A percentile compares a stretch with the other conserved stretches of the same genome.
These are phyloP conservation scores for Paecilomyces sp. DNA, from an alignment of 2,329 filamentous ascomycete species.

Conservation along the genomic window DNA sequence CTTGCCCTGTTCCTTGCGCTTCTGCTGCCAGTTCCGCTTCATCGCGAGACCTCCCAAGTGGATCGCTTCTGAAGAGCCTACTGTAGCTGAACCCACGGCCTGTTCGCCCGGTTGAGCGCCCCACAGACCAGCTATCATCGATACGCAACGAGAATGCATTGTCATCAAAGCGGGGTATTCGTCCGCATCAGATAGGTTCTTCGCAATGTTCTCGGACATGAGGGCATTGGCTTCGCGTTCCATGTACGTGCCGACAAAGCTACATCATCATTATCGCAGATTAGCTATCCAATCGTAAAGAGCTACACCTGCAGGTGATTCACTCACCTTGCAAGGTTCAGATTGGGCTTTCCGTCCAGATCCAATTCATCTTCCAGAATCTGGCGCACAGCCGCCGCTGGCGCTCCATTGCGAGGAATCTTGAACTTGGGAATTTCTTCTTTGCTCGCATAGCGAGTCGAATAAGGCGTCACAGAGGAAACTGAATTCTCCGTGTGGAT, in stretches of 20 bases:
- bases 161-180: constrained; percentile 54
- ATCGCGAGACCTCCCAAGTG: constrained; percentile 65
- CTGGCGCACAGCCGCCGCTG: constrained; percentile 54
- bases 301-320: background rate
- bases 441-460: constrained; percentile 23
- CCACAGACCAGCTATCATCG: constrained; percentile 63
- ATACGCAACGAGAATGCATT: constrained; percentile 62
- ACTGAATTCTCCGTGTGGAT: constrained; percentile 18
- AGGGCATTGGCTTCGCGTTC: constrained; percentile 58
- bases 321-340: constrained; percentile 55
- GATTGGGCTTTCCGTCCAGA: constrained; percentile 58
- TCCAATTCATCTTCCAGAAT: constrained; percentile 58
- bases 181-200: constrained; percentile 67
- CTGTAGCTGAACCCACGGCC: constrained; percentile 62
- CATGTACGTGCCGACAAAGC: constrained; percentile 67
- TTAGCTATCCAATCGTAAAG: background rate
- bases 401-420: constrained; percentile 22
- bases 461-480: constrained; percentile 22
- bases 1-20: constrained; percentile 53
- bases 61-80: constrained; percentile 64
- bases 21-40: constrained; percentile 68
- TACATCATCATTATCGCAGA: constrained; percentile 15
- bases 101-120: constrained; percentile 54
- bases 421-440: constrained; percentile 26
- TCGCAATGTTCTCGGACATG: constrained; percentile 61